Conservation (phyloP, 768 basidiomycete genomes). For the Cystofilobasidium capitatum region DNA sequence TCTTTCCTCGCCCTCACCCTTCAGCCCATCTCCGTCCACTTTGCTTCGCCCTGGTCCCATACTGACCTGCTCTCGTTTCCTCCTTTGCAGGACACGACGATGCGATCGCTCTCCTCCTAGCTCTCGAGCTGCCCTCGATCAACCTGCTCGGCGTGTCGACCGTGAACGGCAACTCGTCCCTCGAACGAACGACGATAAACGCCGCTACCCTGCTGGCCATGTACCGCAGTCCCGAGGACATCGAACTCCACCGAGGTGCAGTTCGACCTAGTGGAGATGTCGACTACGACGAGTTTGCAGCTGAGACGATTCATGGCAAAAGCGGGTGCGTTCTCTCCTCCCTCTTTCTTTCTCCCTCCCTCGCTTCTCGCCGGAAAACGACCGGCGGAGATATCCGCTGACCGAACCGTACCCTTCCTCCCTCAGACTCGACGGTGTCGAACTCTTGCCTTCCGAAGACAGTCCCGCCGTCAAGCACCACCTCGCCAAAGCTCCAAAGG, state of each 20-base stretch:
- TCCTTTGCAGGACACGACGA: constrained; percentile 70
- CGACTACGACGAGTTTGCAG: constrained; percentile 21
- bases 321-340: constrained; percentile 14
- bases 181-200: constrained; percentile 56
- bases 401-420: background rate
- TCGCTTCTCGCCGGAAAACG: background rate
- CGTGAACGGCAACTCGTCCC: constrained; percentile 67
- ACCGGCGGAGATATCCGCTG: background rate
- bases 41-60: background rate
- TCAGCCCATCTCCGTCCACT: background rate
- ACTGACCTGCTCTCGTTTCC: background rate
- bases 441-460: constrained; percentile 55
- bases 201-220: constrained; percentile 45
- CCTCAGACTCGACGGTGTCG: constrained; percentile 64
- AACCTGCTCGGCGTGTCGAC: constrained; percentile 73
- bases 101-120: constrained; percentile 61
- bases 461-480: constrained; percentile 47
- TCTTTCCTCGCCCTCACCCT: too few species aligned
- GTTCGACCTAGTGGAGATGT: background rate
- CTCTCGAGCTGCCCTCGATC: constrained; percentile 53
- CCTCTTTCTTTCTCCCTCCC: background rate
- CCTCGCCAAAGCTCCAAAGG: constrained; percentile 29
- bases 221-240: background rate
- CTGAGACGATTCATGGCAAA: constrained; percentile 17
- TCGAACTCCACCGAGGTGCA: constrained; percentile 17